A percentile compares a stretch with the other conserved stretches of the same genome.
Evolutionary conservation across 2,329 filamentous ascomycete genomes (phyloP).

Genomic region (Hirsutella thompsonii): DNA sequence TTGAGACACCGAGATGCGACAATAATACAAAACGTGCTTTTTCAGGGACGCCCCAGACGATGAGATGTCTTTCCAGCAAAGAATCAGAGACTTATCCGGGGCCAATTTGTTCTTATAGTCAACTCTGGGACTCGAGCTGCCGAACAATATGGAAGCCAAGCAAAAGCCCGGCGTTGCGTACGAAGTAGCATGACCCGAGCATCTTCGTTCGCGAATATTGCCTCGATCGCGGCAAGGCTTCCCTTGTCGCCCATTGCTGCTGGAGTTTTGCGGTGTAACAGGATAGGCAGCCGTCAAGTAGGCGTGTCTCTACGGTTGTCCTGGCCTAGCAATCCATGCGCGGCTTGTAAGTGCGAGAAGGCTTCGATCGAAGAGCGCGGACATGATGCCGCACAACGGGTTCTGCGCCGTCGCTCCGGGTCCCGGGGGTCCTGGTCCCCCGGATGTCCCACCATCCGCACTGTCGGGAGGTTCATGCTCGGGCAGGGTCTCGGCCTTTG

Average conservation of each 20-base stretch:
- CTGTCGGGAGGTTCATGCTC: background rate
- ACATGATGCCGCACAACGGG: background rate
- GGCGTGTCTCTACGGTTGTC: too few relatives aligned
- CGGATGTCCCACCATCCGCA: constrained; percentile 1
- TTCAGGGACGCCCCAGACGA: too few relatives aligned
- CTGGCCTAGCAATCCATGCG: too few relatives aligned
- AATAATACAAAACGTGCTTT: background rate
- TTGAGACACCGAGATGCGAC: background rate
- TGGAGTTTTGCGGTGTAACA: too few relatives aligned
- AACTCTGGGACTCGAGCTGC: too few relatives aligned
- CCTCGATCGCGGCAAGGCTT: background rate
- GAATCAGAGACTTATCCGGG: background rate
- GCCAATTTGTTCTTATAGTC: background rate
- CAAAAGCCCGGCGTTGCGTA: too few relatives aligned
- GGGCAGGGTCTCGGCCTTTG: too few relatives aligned
- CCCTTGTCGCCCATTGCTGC: too few relatives aligned
- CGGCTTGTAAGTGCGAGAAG: too few relatives aligned
- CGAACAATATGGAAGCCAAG: too few relatives aligned
- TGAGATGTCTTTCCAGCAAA: background rate
- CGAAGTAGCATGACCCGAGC: background rate
- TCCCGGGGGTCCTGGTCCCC: constrained; percentile 1
- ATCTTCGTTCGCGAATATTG: background rate
- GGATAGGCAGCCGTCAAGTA: too few relatives aligned
- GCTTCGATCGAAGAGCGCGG: too few relatives aligned
- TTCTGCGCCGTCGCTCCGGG: background rate